Conservation (phyloP, 306 rosid species). For the Fagus crenata region DNA sequence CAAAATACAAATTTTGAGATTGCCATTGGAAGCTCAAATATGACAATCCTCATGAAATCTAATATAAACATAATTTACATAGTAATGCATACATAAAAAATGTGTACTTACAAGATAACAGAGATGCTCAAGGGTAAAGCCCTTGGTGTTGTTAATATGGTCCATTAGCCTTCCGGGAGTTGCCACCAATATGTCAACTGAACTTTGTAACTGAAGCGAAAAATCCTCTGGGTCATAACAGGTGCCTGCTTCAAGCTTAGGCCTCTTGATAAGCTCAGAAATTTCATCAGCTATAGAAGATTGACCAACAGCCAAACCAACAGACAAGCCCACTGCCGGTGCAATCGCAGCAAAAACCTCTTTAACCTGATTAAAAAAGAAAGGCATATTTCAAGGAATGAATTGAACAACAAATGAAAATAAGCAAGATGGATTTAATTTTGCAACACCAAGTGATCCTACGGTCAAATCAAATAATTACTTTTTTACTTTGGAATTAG, state of each 20-base stretch:
- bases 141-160: constrained; percentile 69
- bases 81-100: not conserved
- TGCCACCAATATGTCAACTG: constrained; percentile 88
- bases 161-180: constrained; percentile 95
- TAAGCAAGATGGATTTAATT: not conserved
- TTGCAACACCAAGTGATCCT: not conserved
- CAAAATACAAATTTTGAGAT: not conserved
- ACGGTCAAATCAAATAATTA: no score
- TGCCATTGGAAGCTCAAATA: not conserved
- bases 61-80: not conserved
- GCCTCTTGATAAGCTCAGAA: constrained; percentile 53
- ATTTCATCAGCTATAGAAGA: constrained; percentile 77
- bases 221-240: constrained; percentile 55
- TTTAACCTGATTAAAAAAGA: constrained; percentile 42
- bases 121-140: constrained; percentile 89
- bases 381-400: not conserved
- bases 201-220: constrained; percentile 42
- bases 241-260: constrained; percentile 55
- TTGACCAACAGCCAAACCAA: constrained; percentile 90
- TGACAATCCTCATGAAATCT: not conserved
- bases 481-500: not conserved
- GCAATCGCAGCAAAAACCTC: constrained; percentile 73
- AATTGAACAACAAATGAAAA: not conserved
- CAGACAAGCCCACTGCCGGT: constrained; percentile 68
- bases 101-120: constrained; percentile 73